phyloP scores from a whole-genome alignment of 192 early-diverging fungal genomes.

The Phycomyces nitens region DNA sequence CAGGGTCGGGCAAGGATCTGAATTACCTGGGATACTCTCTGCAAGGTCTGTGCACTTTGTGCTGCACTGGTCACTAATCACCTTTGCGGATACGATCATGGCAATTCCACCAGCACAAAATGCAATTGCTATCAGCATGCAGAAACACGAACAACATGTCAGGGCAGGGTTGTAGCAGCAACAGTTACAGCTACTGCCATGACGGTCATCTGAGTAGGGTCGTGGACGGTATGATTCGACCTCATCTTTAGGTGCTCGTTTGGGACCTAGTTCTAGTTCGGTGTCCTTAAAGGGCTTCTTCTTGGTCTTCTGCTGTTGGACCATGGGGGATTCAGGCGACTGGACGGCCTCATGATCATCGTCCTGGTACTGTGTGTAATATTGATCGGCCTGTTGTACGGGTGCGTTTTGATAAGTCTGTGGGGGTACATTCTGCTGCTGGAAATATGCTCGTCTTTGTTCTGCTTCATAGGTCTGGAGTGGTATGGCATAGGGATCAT shows the following conservation, averaged over 20 bases:
- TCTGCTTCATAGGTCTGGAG: background rate
- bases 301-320: background rate
- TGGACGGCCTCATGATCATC: background rate
- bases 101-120: slow-evolving; percentile 35
- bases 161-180: slow-evolving; percentile 27
- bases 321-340: slow-evolving; percentile 8
- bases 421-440: background rate
- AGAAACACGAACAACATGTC: slow-evolving; percentile 36
- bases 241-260: slow-evolving; percentile 20
- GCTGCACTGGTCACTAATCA: slow-evolving; percentile 20
- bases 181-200: slow-evolving; percentile 3
- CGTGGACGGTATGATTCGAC: slow-evolving; percentile 7
- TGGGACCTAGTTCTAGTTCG: background rate
- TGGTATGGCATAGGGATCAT: slow-evolving; percentile 7
- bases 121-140: slow-evolving; percentile 20
- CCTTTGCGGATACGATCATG: slow-evolving; percentile 24
- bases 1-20: slow-evolving; percentile 18
- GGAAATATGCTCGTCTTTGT: slow-evolving; percentile 1
- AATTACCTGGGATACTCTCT: background rate
- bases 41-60: slow-evolving; percentile 8
- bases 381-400: background rate
- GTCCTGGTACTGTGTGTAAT: background rate
- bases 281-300: background rate
- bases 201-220: slow-evolving; percentile 4
- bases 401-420: background rate